Conservation (phyloP, 108 stramenopile genomes). For the Hondaea fermentalgiana region DNA sequence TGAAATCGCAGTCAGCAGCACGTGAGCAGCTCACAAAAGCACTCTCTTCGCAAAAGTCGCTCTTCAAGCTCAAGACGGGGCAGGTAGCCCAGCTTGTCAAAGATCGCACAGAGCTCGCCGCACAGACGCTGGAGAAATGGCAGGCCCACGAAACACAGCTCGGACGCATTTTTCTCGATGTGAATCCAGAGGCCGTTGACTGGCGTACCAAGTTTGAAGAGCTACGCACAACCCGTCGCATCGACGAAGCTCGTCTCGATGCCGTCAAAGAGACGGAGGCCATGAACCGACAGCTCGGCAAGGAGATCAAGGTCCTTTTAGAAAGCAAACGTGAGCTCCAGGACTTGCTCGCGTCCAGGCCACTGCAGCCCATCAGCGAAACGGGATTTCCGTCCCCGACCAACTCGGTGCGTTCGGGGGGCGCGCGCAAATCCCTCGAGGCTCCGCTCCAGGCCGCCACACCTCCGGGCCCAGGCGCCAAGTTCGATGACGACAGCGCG, state of each 20-base stretch:
- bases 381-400: neutral
- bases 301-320: neutral
- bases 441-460: neutral
- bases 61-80: conserved; percentile 6
- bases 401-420: neutral
- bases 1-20: neutral
- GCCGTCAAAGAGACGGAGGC: neutral
- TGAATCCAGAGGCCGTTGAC: neutral
- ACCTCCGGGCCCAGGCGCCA: neutral
- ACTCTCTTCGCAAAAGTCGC: neutral
- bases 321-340: conserved; percentile 5
- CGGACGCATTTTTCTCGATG: neutral
- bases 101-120: neutral
- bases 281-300: neutral
- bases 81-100: neutral
- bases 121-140: neutral
- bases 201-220: neutral
- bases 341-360: neutral
- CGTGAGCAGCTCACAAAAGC: neutral
- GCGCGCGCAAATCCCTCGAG: neutral
- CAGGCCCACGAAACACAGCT: neutral
- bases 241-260: neutral
- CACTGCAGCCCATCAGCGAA: neutral
- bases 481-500: neutral
- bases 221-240: neutral